phyloP scores from a whole-genome alignment of 495 filamentous ascomycete species.

The Xylaria cubensis region DNA sequence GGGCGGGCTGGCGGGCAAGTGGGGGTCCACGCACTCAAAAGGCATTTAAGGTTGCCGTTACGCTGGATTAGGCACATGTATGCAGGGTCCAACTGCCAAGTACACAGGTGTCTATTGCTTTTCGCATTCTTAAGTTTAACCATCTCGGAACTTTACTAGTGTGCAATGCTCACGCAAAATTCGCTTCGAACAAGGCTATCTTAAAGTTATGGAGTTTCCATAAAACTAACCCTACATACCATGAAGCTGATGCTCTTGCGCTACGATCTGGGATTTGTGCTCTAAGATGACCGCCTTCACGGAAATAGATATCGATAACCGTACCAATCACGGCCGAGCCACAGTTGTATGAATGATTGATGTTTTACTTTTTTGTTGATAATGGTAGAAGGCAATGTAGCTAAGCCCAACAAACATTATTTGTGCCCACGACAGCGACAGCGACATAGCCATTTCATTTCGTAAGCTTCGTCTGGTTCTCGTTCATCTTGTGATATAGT shows the following conservation, averaged over 20 bases:
- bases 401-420: not conserved
- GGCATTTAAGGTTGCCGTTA: not conserved
- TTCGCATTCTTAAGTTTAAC: not conserved
- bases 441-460: not conserved
- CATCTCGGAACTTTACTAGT: not conserved
- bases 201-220: not conserved
- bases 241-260: not conserved
- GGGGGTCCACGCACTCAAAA: constrained; percentile 1
- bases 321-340: not conserved
- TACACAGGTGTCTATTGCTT: not conserved
- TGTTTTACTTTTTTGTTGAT: not conserved
- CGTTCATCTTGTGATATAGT: not conserved
- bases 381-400: not conserved
- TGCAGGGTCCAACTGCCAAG: not conserved
- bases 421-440: not conserved
- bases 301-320: not conserved
- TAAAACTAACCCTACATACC: not conserved
- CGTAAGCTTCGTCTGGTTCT: not conserved
- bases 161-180: not conserved
- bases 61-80: not conserved
- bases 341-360: not conserved
- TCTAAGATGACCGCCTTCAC: not conserved
- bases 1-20: constrained; percentile 7
- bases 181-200: not conserved
- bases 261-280: not conserved